phyloP scores from a whole-genome alignment of 2,329 filamentous ascomycete species.

The Tricladium varicosporioides region DNA sequence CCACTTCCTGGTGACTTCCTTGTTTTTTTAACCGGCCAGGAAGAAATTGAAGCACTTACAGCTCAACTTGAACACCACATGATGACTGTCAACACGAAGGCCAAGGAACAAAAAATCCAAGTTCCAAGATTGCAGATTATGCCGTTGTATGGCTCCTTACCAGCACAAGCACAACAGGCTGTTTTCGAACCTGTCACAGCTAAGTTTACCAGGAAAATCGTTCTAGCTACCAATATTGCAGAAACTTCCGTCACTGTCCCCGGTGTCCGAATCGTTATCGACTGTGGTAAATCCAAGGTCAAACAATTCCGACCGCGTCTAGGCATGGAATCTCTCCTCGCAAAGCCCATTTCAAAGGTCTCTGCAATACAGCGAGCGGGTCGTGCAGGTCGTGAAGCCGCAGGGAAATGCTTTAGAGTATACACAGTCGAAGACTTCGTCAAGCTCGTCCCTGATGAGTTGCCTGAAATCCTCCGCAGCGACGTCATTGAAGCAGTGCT shows the following conservation, averaged over 20 bases:
- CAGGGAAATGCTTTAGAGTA: constrained; percentile 84
- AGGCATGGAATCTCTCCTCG: constrained; percentile 85
- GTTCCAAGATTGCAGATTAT: constrained; percentile 71
- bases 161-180: constrained; percentile 79
- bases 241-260: constrained; percentile 96
- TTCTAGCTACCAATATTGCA: constrained; percentile 95
- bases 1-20: constrained; percentile 92
- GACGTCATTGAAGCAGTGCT: constrained; percentile 84
- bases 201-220: constrained; percentile 78
- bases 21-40: constrained; percentile 88
- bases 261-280: constrained; percentile 86
- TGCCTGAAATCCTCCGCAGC: constrained; percentile 86
- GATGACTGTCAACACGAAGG: too few relatives aligned
- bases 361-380: constrained; percentile 90
- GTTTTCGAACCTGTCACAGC: constrained; percentile 77
- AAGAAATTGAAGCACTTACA: constrained; percentile 83
- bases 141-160: constrained; percentile 86
- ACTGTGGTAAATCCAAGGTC: constrained; percentile 90
- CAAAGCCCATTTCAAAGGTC: constrained; percentile 88
- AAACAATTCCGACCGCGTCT: constrained; percentile 85
- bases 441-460: constrained; percentile 67
- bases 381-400: constrained; percentile 87
- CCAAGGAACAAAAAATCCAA: constrained; percentile 58
- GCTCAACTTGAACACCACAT: constrained; percentile 76
- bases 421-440: constrained; percentile 81